Base-by-base conservation (phyloP, 2,329 filamentous ascomycete species). In the Fusarium pseudonygamai region DNA sequence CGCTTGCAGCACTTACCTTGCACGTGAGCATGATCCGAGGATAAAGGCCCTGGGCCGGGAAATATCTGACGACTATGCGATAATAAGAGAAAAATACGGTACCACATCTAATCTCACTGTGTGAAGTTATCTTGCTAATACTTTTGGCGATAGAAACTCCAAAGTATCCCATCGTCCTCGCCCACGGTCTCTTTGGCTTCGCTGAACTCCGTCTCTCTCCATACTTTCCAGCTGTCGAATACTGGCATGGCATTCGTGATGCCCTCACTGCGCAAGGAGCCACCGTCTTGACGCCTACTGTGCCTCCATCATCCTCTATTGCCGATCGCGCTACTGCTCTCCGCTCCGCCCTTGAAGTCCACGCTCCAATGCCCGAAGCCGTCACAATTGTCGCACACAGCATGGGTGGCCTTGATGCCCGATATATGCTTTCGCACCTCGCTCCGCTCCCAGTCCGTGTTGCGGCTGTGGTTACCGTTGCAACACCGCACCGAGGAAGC, bases 381-480 rank as follows among this genome's bases (percentile, higher is more conserved):
- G 93, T 97, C 73, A 94, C 93, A 79, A 93, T 97, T 67, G 86
- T 95, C 26, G 89, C 89, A 45, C 93, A 95, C 82, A 89, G 86
- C 74, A 91, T 91, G 89, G 89, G 90, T 53, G 90, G 90, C 5
- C 84, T 92, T 7, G 90, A 92, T 78, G 87, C 89, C 15, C 85
- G 90, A 50, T 90, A 91, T 79, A 90, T 92, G 89, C 88, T 92
- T 60, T 88, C 89, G 28, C 84, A 84, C 57, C 82, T 91, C 18
- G 82, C 82, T 46, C 87, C 87, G 2, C 78, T 81, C 30, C 80
- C 82, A 45, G 82, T 89, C 26, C 78, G 82, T 24, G 86, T 90
- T 56, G 83, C 83, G 34, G 86, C 85, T 5, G 83, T 90, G 20
- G 86, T 88, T 47, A 90, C 88, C 22, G 82, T 90, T 53, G 86